Conservation (phyloP, 2,329 filamentous ascomycete genomes). For the Raffaelea ambrosiae region DNA sequence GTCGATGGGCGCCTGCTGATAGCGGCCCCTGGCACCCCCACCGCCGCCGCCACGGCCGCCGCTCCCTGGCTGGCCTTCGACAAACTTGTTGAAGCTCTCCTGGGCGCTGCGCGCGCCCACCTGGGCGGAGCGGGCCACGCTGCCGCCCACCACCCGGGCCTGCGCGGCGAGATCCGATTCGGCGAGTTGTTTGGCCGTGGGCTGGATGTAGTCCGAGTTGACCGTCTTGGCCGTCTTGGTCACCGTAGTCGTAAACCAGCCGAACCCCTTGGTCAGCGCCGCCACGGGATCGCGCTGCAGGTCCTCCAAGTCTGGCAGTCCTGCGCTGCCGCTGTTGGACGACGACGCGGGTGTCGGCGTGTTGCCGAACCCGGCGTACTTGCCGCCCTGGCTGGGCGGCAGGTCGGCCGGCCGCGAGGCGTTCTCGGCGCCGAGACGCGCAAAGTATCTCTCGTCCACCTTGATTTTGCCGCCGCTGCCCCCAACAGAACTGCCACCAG, state of each 20-base stretch:
- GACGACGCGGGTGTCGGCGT: slow-evolving; percentile 46
- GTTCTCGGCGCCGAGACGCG: slow-evolving; percentile 75
- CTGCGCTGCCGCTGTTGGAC: slow-evolving; percentile 30
- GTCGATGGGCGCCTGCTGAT: slow-evolving; percentile 36
- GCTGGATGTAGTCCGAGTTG: slow-evolving; percentile 86
- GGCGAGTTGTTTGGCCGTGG: slow-evolving; percentile 81
- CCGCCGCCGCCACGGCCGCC: slow-evolving; percentile 13
- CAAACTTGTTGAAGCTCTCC: slow-evolving; percentile 75
- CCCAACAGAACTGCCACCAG: slow-evolving; percentile 14
- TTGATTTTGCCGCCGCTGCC: slow-evolving; percentile 39
- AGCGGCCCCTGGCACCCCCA: slow-evolving; percentile 11
- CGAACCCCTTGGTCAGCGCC: slow-evolving; percentile 84
- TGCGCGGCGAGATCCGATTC: slow-evolving; percentile 70
- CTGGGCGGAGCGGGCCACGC: slow-evolving; percentile 58
- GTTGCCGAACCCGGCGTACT: slow-evolving; percentile 86
- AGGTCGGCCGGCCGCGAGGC: slow-evolving; percentile 63
- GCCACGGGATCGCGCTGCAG: slow-evolving; percentile 86
- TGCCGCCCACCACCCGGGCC: slow-evolving; percentile 53
- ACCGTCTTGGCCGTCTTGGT: slow-evolving; percentile 85
- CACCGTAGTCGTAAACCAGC: slow-evolving; percentile 85
- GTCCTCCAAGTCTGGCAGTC: slow-evolving; percentile 68
- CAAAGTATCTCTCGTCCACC: slow-evolving; percentile 84
- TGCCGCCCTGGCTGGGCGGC: slow-evolving; percentile 84
- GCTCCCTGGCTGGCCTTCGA: slow-evolving; percentile 62
- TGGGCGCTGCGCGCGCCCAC: slow-evolving; percentile 66